These are phyloP conservation scores for Globisporangium recalcitrans DNA, from an alignment of 352 stramenopile genomes.

Conservation along the genomic window DNA sequence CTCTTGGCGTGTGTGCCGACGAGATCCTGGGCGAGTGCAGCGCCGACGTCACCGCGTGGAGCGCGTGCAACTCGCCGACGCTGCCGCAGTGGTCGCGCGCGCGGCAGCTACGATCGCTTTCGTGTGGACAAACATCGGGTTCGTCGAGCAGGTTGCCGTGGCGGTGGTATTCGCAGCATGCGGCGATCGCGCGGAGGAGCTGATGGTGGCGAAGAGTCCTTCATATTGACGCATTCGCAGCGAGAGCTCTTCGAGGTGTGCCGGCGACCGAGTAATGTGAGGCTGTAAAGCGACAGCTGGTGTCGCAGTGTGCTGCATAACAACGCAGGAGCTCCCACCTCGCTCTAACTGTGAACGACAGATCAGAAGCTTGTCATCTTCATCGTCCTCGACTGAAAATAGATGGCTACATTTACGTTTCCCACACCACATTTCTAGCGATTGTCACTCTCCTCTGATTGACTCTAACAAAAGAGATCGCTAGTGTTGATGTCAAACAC, in stretches of 20 bases:
- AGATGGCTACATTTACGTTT: not conserved
- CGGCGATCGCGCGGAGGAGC: not conserved
- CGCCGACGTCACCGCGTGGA: conserved; percentile 25
- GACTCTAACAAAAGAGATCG: not conserved
- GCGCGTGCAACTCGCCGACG: conserved; percentile 27
- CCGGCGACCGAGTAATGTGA: not conserved
- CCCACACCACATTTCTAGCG: not conserved
- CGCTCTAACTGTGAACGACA: not conserved
- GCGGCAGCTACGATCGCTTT: conserved; percentile 40
- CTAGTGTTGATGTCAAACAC: not conserved
- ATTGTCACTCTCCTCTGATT: not conserved
- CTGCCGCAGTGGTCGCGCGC: conserved; percentile 35
- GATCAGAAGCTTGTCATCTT: not conserved
- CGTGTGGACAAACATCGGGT: conserved; percentile 35
- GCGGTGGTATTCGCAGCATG: not conserved
- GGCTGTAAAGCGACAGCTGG: not conserved
- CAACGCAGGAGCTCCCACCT: no score
- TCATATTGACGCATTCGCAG: not conserved
- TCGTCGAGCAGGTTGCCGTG: conserved; percentile 17
- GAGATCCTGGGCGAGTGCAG: conserved; percentile 26
- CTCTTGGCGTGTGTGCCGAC: conserved; percentile 10
- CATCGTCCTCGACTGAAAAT: conserved; percentile 1
- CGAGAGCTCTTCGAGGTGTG: not conserved
- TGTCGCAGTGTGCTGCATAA: no score
- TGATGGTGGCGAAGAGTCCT: not conserved